phyloP scores from a whole-genome alignment of 768 basidiomycete species.

The Boletus coccyginus region DNA sequence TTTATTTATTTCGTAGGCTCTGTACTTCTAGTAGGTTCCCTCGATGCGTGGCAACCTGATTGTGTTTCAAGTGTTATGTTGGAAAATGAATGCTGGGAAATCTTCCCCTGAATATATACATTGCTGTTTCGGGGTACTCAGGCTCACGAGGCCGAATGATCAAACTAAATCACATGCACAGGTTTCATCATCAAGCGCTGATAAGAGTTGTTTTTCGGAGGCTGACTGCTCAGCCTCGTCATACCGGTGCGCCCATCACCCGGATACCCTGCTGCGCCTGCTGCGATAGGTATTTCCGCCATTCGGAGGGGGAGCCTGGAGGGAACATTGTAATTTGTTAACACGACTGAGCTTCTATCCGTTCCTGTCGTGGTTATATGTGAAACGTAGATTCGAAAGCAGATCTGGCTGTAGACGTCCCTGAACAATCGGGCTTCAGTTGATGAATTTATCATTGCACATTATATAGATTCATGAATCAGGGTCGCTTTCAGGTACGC shows the following conservation, averaged over 20 bases:
- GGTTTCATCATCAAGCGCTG: neutral
- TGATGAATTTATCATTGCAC: constrained; percentile 15
- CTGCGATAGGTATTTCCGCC: constrained; percentile 20
- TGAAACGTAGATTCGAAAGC: constrained; percentile 13
- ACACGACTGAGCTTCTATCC: constrained; percentile 18
- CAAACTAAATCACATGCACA: neutral
- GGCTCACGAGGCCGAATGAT: neutral
- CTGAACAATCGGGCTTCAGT: constrained; percentile 16
- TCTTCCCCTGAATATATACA: constrained; percentile 6
- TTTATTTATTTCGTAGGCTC: constrained; percentile 6
- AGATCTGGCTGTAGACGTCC: constrained; percentile 19
- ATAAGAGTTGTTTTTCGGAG: neutral
- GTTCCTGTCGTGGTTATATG: constrained; percentile 21
- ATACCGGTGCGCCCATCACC: neutral
- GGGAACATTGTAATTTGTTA: constrained; percentile 4
- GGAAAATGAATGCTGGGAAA: neutral
- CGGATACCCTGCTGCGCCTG: neutral
- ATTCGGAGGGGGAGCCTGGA: constrained; percentile 3
- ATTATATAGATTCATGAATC: constrained; percentile 18
- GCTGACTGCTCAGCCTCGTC: neutral
- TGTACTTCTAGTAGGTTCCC: constrained; percentile 17
- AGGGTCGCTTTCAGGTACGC: constrained; percentile 26
- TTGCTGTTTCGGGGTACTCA: neutral
- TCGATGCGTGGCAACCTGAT: constrained; percentile 9
- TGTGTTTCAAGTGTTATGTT: constrained; percentile 2